These are phyloP conservation scores for Millerozyma miso DNA, from an alignment of 805 yeast species.

Conservation along the genomic window DNA sequence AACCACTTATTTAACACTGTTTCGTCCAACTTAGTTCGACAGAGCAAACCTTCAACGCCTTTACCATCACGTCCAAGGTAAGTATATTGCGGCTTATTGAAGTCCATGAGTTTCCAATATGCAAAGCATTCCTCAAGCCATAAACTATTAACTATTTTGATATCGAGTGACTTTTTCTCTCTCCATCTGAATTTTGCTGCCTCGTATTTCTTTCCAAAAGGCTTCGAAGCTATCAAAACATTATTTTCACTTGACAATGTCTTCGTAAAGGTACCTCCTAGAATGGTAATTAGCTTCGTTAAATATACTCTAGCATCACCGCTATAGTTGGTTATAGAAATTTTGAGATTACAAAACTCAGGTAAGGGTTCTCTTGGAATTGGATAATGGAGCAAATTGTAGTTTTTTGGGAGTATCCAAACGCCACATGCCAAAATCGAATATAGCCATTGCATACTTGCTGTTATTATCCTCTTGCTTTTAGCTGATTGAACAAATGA, in stretches of 20 bases:
- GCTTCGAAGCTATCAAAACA: constrained; percentile 63
- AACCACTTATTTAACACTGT: constrained; percentile 37
- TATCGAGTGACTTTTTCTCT: constrained; percentile 17
- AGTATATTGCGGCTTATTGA: constrained; percentile 42
- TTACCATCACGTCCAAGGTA: constrained; percentile 40
- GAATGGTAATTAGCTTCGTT: constrained; percentile 52
- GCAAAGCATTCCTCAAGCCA: constrained; percentile 84
- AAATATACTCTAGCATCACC: constrained; percentile 82
- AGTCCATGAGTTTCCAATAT: constrained; percentile 54
- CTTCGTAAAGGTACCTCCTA: constrained; percentile 77
- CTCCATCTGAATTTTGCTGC: constrained; percentile 66
- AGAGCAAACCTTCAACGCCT: constrained; percentile 45
- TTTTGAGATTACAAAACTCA: constrained; percentile 49
- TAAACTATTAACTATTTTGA: constrained; percentile 66
- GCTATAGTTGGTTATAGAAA: constrained; percentile 74
- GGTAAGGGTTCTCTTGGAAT: constrained; percentile 47
- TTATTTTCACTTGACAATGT: constrained; percentile 64
- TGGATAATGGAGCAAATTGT: constrained; percentile 69
- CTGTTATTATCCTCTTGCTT: constrained; percentile 43
- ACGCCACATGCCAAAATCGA: constrained; percentile 52
- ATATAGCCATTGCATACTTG: constrained; percentile 74
- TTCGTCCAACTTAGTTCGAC: constrained; percentile 44
- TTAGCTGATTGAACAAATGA: constrained; percentile 47
- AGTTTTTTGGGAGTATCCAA: constrained; percentile 52
- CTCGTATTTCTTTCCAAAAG: constrained; percentile 68